Evolutionary conservation across 2,329 filamentous ascomycete species (phyloP).

Genomic region (Truncatella angustata): DNA sequence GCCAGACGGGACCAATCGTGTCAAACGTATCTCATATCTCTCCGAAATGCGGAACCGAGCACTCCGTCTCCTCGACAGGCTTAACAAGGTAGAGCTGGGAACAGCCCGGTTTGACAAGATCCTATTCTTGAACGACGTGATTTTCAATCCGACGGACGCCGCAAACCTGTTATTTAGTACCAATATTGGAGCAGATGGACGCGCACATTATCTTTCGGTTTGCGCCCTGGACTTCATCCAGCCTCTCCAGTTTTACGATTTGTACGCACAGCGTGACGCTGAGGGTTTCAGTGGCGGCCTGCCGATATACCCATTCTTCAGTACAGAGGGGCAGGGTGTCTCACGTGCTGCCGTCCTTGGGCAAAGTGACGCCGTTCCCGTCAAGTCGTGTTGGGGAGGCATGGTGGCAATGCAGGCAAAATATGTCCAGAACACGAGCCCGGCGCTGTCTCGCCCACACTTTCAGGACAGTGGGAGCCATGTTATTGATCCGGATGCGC

Average conservation of each 20-base stretch:
- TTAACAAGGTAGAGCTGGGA: conserved; percentile 28
- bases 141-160: conserved; percentile 49
- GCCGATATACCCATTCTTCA: conserved; percentile 68
- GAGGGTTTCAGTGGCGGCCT: conserved; percentile 63
- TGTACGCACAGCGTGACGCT: conserved; percentile 67
- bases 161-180: conserved; percentile 61
- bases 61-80: conserved; percentile 57
- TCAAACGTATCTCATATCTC: conserved; percentile 72
- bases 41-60: conserved; percentile 72
- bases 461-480: conserved; percentile 33
- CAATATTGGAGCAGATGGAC: conserved; percentile 49
- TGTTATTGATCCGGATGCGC: conserved; percentile 33
- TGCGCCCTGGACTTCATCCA: conserved; percentile 71
- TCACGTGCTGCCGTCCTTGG: conserved; percentile 62
- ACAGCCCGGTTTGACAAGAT: conserved; percentile 51
- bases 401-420: conserved; percentile 67
- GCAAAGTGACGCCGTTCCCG: conserved; percentile 63
- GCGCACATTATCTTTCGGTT: conserved; percentile 60
- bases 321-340: conserved; percentile 46
- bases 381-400: conserved; percentile 75
- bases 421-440: conserved; percentile 49
- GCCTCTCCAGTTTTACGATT: conserved; percentile 70
- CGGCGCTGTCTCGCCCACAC: conserved; percentile 27
- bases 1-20: conserved; percentile 59
- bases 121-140: conserved; percentile 67